Percentiles rank a stretch among this genome's conserved stretches.
phyloP scores from a whole-genome alignment of 2,329 filamentous ascomycete species.

The Penicillium sclerotigenum region DNA sequence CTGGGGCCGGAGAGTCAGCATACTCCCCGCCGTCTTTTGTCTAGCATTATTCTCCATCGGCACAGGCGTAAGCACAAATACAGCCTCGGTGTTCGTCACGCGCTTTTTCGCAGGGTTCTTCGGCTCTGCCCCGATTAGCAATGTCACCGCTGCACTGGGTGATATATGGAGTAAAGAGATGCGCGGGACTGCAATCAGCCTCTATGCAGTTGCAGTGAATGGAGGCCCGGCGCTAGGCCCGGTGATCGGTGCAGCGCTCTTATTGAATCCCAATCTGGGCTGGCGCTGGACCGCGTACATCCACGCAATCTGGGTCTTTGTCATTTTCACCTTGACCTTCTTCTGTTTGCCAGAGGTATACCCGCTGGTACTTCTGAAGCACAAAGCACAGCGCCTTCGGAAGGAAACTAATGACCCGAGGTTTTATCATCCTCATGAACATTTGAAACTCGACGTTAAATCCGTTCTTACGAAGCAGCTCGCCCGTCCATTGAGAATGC shows the following conservation, averaged over 20 bases:
- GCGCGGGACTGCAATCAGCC: conserved; percentile 40
- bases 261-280: conserved; percentile 34
- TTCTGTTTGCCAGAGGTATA: conserved; percentile 43
- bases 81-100: conserved; percentile 38
- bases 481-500: conserved; percentile 33
- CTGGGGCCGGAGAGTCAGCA: conserved; percentile 46
- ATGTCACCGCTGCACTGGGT: conserved; percentile 44
- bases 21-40: conserved; percentile 44
- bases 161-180: conserved; percentile 43
- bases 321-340: conserved; percentile 25
- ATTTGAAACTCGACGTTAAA: conserved; percentile 39
- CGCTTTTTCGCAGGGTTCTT: conserved; percentile 49
- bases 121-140: conserved; percentile 44
- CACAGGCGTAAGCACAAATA: conserved; percentile 40
- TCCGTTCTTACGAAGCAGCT: neutral
- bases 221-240: conserved; percentile 44
- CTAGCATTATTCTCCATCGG: conserved; percentile 49
- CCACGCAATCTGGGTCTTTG: conserved; percentile 41
- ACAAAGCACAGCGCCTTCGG: conserved; percentile 39
- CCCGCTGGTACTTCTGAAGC: conserved; percentile 38
- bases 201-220: conserved; percentile 43
- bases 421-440: conserved; percentile 48
- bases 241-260: conserved; percentile 42
- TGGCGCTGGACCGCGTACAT: conserved; percentile 50
- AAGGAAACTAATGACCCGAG: conserved; percentile 38